Evolutionary conservation across 805 yeast species (phyloP).

Genomic region (Jamesozyma hellenica): DNA sequence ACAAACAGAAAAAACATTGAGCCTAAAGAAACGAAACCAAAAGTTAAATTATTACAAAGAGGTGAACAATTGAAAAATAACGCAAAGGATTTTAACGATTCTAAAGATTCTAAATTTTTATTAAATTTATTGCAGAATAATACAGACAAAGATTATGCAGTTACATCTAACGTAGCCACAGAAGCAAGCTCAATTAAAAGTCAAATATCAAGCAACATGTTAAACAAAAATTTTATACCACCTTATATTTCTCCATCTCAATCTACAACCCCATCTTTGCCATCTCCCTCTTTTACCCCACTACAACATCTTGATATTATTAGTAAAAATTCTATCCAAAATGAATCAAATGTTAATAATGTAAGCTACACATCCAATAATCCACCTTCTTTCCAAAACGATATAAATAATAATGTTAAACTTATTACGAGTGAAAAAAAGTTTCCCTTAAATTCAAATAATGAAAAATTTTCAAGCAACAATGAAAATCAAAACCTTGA

Average conservation of each 20-base stretch:
- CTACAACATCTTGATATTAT: neutral
- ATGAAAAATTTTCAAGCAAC: neutral
- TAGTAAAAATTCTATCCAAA: neutral
- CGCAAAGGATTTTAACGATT: neutral
- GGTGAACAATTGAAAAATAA: neutral
- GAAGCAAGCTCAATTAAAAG: neutral
- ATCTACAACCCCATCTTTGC: neutral
- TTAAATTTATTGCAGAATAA: constrained; percentile 12
- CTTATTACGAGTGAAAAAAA: too few relatives aligned
- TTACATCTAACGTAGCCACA: neutral
- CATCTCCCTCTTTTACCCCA: constrained; percentile 2
- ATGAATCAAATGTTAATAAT: neutral
- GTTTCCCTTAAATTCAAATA: too few relatives aligned
- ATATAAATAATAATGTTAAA: too few relatives aligned
- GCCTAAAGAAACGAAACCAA: constrained; percentile 2
- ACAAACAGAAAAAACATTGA: constrained; percentile 1
- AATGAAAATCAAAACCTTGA: neutral
- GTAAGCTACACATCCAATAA: too few relatives aligned
- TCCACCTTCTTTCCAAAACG: too few relatives aligned
- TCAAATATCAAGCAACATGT: neutral
- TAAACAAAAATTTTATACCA: neutral
- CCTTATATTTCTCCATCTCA: neutral
- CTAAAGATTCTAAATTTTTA: constrained; percentile 11
- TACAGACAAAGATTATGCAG: constrained; percentile 6
- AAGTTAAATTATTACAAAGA: constrained; percentile 2